phyloP scores from a whole-genome alignment of 73 alveolate genomes.

The Stentor coeruleus region DNA sequence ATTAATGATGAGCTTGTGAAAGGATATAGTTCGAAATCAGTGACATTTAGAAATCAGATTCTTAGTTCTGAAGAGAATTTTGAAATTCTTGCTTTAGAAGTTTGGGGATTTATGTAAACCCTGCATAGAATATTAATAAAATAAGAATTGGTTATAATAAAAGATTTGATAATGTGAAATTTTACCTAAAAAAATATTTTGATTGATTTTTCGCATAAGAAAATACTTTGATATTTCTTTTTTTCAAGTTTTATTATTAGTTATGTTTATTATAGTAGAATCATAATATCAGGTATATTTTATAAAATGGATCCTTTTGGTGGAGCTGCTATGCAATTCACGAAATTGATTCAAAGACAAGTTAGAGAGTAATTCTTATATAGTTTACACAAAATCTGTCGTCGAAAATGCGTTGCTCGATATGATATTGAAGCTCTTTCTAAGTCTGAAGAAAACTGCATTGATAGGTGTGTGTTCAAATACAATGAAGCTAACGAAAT shows the following conservation, averaged over 20 bases:
- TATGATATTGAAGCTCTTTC: not conserved
- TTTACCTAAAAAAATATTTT: no score
- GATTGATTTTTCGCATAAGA: no score
- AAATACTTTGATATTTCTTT: no score
- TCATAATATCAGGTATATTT: no score
- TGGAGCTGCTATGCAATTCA: not conserved
- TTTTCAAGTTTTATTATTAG: no score
- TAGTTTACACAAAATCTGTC: conserved; percentile 11
- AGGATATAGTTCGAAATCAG: not conserved
- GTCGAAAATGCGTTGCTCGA: conserved; percentile 1
- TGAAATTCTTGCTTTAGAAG: not conserved
- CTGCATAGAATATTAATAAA: no score
- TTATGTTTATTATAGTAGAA: no score
- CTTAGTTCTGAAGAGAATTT: not conserved
- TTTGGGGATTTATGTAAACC: conserved; percentile 12
- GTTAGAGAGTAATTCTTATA: not conserved
- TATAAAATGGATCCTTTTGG: no score
- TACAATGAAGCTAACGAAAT: not conserved
- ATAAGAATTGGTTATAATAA: no score
- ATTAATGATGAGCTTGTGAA: not conserved
- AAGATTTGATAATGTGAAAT: no score
- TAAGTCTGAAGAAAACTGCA: not conserved
- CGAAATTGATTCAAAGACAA: not conserved
- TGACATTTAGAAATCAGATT: not conserved
- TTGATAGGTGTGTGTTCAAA: conserved; percentile 21